phyloP scores from a whole-genome alignment of 164 flowering plant genomes.

The Annona squamosa region DNA sequence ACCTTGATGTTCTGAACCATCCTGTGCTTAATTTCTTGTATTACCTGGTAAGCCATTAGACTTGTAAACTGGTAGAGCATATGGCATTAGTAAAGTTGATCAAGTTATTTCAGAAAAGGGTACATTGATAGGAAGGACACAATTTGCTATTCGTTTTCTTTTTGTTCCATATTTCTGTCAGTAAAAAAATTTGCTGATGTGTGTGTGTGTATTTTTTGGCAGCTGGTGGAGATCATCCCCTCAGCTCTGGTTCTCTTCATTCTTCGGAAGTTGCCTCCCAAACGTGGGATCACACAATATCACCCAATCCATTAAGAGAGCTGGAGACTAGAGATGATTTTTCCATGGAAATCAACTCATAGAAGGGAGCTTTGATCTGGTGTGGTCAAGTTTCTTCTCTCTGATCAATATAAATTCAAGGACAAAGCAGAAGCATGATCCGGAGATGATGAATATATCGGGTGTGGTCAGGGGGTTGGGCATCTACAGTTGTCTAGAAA shows the following conservation, averaged over 20 bases:
- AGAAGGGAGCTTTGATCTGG: not conserved
- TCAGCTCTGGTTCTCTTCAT: slow-evolving; percentile 81
- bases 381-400: not conserved
- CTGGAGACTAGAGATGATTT: not conserved
- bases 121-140: not conserved
- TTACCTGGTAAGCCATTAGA: slow-evolving; percentile 54
- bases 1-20: slow-evolving; percentile 85
- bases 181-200: not conserved
- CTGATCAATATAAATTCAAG: not conserved
- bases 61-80: not conserved
- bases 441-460: not conserved
- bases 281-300: slow-evolving; percentile 77
- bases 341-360: not conserved
- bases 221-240: slow-evolving; percentile 89
- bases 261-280: slow-evolving; percentile 90
- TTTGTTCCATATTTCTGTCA: not conserved
- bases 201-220: slow-evolving; percentile 12
- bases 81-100: too few relatives aligned
- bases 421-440: not conserved
- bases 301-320: slow-evolving; percentile 64
- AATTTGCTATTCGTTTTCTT: not conserved
- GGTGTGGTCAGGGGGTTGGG: not conserved
- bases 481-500: not conserved
- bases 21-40: slow-evolving; percentile 77
- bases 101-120: too few relatives aligned